Conservation (phyloP, 2,329 filamentous ascomycete genomes). For the Microascus cirrosus region DNA sequence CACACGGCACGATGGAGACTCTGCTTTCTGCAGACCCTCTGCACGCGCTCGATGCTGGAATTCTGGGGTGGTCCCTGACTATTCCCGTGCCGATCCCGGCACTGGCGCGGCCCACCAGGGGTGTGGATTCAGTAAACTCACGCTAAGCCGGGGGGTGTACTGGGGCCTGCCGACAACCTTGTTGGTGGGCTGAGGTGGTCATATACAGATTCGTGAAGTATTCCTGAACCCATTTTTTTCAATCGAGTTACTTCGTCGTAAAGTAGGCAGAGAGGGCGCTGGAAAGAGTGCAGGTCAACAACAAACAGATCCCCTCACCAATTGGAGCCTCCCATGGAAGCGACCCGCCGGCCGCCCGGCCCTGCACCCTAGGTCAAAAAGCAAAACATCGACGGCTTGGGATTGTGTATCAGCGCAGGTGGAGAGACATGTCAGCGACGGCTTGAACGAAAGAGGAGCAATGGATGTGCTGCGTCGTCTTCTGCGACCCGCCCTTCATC, state of each 20-base stretch:
- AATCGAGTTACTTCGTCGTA: background rate
- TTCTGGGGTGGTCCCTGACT: background rate
- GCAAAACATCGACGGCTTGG: background rate
- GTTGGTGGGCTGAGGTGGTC: background rate
- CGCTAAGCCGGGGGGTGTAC: background rate
- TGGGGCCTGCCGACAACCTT: background rate
- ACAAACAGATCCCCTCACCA: background rate
- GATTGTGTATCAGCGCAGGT: background rate
- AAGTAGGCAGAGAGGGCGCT: background rate
- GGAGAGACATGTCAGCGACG: background rate
- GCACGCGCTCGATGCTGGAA: background rate
- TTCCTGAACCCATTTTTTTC: background rate
- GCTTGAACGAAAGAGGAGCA: background rate
- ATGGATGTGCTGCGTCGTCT: no score
- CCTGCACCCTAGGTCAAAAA: background rate
- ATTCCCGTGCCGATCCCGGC: background rate
- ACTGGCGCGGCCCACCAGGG: background rate
- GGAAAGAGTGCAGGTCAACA: background rate
- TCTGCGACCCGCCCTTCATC: no score
- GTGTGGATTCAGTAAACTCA: background rate
- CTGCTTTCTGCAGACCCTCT: background rate
- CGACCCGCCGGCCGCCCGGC: no score
- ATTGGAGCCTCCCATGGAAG: background rate
- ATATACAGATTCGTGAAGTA: background rate
- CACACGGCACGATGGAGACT: background rate